Evolutionary conservation across 75 land plant genomes (phyloP).

Genomic region (Cunninghamia lanceolata): DNA sequence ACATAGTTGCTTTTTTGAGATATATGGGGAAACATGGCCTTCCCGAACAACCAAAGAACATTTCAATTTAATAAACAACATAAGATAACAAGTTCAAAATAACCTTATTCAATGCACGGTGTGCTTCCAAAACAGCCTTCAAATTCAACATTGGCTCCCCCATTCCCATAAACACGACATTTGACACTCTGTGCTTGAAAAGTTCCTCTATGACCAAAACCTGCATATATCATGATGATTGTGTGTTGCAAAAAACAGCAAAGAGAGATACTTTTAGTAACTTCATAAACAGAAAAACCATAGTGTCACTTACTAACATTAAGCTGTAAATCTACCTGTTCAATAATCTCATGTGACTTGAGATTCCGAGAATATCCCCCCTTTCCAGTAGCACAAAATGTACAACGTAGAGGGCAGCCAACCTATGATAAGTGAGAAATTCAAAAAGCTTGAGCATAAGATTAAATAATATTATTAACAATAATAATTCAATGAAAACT

Average conservation of each 20-base stretch:
- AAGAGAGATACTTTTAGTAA: neutral
- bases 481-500: neutral
- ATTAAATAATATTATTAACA: neutral
- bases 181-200: conserved; percentile 89
- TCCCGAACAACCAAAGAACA: neutral
- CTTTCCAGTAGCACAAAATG: conserved; percentile 99
- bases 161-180: conserved; percentile 99
- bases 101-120: conserved; percentile 87
- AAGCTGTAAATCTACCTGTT: conserved; percentile 55
- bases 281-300: conserved; percentile 1
- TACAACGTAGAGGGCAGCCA: conserved; percentile 90
- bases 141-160: conserved; percentile 97
- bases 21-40: neutral
- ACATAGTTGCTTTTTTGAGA: neutral
- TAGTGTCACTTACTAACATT: neutral
- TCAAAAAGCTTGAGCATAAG: neutral
- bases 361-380: conserved; percentile 94
- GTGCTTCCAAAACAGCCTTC: conserved; percentile 79
- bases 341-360: conserved; percentile 90
- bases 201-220: conserved; percentile 89
- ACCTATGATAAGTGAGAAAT: conserved; percentile 44
- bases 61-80: neutral
- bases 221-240: conserved; percentile 26
- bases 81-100: neutral
- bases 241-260: conserved; percentile 1